phyloP scores from a whole-genome alignment of 2,329 filamentous ascomycete species.

The Colletotrichum endophyticum region DNA sequence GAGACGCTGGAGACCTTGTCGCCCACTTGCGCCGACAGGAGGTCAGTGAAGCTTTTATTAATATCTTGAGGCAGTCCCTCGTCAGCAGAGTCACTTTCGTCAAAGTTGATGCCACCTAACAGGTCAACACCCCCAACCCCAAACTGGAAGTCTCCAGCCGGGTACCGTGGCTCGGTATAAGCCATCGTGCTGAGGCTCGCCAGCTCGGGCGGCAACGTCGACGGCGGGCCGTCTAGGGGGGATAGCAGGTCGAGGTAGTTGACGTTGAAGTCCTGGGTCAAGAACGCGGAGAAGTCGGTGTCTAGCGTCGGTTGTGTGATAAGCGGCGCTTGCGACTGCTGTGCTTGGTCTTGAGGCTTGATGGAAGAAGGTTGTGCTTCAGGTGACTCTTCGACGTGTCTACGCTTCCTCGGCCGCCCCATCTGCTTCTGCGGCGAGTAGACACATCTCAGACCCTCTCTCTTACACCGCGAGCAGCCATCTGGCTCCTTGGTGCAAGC shows the following conservation, averaged over 20 bases:
- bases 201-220: not conserved
- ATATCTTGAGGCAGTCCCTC: constrained; percentile 32
- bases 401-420: constrained; percentile 67
- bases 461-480: constrained; percentile 63
- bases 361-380: constrained; percentile 4
- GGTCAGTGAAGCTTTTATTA: constrained; percentile 14
- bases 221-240: not conserved
- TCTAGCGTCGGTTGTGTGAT: constrained; percentile 26
- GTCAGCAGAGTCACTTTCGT: constrained; percentile 30
- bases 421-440: constrained; percentile 71
- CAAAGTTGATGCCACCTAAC: constrained; percentile 35
- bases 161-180: constrained; percentile 16
- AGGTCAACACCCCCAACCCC: constrained; percentile 29
- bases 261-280: constrained; percentile 33
- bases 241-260: constrained; percentile 41
- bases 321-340: not conserved
- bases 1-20: not conserved
- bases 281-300: constrained; percentile 36
- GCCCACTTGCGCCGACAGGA: constrained; percentile 7
- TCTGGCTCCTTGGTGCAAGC: constrained; percentile 67
- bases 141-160: constrained; percentile 20
- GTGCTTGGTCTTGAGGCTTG: not conserved
- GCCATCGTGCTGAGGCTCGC: not conserved
- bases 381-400: constrained; percentile 34
- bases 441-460: constrained; percentile 61